phyloP scores from a whole-genome alignment of 106 monocot genomes.

The Acanthochlamys bracteata region DNA sequence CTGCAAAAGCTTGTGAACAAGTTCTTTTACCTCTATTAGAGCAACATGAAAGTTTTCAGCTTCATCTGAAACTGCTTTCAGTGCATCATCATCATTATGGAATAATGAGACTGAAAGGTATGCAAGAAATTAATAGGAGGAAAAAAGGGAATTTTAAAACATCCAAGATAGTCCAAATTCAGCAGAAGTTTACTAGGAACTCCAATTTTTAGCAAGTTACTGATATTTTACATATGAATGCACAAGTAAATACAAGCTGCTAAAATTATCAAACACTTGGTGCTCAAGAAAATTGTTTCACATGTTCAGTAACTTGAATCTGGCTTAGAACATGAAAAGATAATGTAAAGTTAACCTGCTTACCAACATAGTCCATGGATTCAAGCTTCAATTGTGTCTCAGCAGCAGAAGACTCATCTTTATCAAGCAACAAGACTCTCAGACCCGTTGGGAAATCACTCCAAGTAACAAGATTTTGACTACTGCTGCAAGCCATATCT shows the following conservation, averaged over 20 bases:
- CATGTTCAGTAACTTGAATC: too few species aligned
- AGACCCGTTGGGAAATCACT: slow-evolving; percentile 58
- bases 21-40: slow-evolving; percentile 56
- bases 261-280: too few species aligned
- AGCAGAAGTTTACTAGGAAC: too few species aligned
- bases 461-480: slow-evolving; percentile 31
- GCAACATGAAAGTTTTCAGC: slow-evolving; percentile 67
- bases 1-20: background rate
- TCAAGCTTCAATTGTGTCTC: slow-evolving; percentile 42
- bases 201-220: too few species aligned
- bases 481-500: slow-evolving; percentile 25
- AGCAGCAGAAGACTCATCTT: slow-evolving; percentile 23
- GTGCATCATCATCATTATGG: slow-evolving; percentile 38
- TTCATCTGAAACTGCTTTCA: slow-evolving; percentile 40
- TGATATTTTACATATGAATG: too few species aligned
- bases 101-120: slow-evolving; percentile 46
- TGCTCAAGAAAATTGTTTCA: too few species aligned
- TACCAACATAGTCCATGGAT: slow-evolving; percentile 55
- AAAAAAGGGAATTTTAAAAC: background rate
- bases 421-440: slow-evolving; percentile 34
- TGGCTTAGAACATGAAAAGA: background rate
- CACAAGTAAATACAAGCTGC: too few species aligned
- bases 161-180: too few species aligned
- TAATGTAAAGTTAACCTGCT: background rate
- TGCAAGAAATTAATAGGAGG: background rate